Percentiles rank a stretch among this genome's conserved stretches.
Evolutionary conservation across 1,284 basidiomycete genomes (phyloP).

Genomic region (Inonotus obliquus): DNA sequence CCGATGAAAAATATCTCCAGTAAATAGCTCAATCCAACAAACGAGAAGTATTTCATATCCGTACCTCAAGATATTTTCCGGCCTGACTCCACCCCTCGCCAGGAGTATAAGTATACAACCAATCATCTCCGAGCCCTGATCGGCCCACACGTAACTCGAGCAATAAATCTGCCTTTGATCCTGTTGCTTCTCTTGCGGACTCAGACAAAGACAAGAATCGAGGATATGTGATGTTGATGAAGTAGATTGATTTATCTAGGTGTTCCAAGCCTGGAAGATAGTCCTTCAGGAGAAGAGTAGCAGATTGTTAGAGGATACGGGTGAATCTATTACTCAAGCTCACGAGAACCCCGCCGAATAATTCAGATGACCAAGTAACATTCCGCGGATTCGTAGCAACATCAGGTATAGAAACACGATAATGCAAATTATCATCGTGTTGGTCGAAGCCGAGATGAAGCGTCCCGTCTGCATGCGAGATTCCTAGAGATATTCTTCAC

Average conservation of each 20-base stretch:
- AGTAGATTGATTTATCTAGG: slow-evolving; percentile 33
- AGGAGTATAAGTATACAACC: slow-evolving; percentile 38
- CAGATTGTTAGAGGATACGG: slow-evolving; percentile 21
- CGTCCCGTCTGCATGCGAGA: slow-evolving; percentile 37
- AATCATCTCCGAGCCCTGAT: slow-evolving; percentile 39
- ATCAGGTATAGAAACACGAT: slow-evolving; percentile 33
- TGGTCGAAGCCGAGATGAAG: slow-evolving; percentile 40
- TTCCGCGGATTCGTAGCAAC: slow-evolving; percentile 29
- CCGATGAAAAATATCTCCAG: neutral
- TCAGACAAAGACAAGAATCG: slow-evolving; percentile 32
- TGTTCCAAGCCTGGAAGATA: slow-evolving; percentile 34
- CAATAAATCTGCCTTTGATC: slow-evolving; percentile 28
- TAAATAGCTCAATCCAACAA: neutral
- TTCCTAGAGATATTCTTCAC: slow-evolving; percentile 37
- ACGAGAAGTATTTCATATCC: neutral
- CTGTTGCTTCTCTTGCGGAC: slow-evolving; percentile 2
- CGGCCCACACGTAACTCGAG: slow-evolving; percentile 38
- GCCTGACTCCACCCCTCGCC: slow-evolving; percentile 29
- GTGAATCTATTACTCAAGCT: neutral
- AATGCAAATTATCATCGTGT: slow-evolving; percentile 38
- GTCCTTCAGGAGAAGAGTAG: slow-evolving; percentile 24
- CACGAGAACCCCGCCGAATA: slow-evolving; percentile 27
- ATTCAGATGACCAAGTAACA: slow-evolving; percentile 25
- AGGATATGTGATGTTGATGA: slow-evolving; percentile 39
- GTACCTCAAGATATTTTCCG: slow-evolving; percentile 35